Evolutionary conservation across 768 basidiomycete species (phyloP).

Genomic region (Boletus subcaerulescens): DNA sequence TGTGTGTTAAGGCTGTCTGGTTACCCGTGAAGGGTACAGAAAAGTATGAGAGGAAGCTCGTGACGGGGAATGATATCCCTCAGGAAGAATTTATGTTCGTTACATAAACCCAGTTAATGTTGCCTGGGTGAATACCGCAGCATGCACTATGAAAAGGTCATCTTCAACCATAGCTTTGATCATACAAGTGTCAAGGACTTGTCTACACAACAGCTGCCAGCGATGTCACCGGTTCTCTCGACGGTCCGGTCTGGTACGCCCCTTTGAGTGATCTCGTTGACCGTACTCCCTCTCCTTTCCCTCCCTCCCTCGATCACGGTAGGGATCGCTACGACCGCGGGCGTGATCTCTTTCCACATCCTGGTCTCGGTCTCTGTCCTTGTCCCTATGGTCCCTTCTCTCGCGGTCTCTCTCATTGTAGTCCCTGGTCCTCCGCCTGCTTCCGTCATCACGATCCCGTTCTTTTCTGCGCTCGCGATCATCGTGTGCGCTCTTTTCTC

Average conservation of each 20-base stretch:
- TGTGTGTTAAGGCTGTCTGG: too few relatives aligned
- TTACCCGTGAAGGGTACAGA: too few relatives aligned
- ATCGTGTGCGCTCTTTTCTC: constrained; percentile 8
- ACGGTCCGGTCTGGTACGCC: constrained; percentile 18
- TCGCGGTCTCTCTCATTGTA: constrained; percentile 15
- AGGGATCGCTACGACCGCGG: background rate
- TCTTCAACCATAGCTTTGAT: too few relatives aligned
- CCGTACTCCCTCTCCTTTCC: constrained; percentile 1
- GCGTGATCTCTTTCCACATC: constrained; percentile 24
- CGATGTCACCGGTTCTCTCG: constrained; percentile 5
- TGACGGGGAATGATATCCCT: too few relatives aligned
- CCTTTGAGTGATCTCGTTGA: constrained; percentile 15
- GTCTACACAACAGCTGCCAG: background rate
- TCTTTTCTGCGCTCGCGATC: constrained; percentile 16
- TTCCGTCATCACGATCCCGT: constrained; percentile 9
- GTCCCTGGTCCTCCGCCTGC: constrained; percentile 8
- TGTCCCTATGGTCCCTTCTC: constrained; percentile 6
- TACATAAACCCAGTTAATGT: too few relatives aligned
- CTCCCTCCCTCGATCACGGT: constrained; percentile 25
- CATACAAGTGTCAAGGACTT: too few relatives aligned
- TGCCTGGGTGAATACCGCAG: too few relatives aligned
- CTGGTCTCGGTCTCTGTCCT: constrained; percentile 29
- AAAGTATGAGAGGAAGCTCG: too few relatives aligned
- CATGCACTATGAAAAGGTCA: too few relatives aligned
- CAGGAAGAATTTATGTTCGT: too few relatives aligned